These are phyloP conservation scores for Aspergillus thermomutatus DNA, from an alignment of 2,329 filamentous ascomycete genomes.

Conservation along the genomic window DNA sequence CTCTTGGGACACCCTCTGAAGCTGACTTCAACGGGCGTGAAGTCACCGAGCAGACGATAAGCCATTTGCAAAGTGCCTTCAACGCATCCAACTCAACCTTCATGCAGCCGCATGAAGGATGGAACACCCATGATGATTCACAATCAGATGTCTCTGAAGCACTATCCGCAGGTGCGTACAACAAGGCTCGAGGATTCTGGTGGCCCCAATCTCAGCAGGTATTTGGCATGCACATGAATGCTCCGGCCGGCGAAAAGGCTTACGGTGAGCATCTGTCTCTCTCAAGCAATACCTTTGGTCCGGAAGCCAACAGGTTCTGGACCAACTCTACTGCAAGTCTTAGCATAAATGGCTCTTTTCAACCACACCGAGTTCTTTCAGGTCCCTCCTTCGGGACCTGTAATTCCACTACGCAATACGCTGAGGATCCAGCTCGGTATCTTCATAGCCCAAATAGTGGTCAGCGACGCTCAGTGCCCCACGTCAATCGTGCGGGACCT, in stretches of 20 bases:
- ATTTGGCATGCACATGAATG: constrained; percentile 26
- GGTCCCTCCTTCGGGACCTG: constrained; percentile 27
- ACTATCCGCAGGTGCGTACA: constrained; percentile 41
- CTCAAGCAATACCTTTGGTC: constrained; percentile 17
- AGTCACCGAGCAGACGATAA: constrained; percentile 50
- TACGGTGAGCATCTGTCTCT: constrained; percentile 23
- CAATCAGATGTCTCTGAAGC: constrained; percentile 45
- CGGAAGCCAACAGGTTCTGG: constrained; percentile 33
- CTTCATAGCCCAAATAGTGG: constrained; percentile 22
- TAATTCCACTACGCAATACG: constrained; percentile 27
- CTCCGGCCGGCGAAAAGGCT: constrained; percentile 23
- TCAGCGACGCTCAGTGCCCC: constrained; percentile 29
- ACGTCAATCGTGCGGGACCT: constrained; percentile 28
- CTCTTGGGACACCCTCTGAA: constrained; percentile 53
- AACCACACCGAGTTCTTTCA: constrained; percentile 34
- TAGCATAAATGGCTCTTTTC: constrained; percentile 20
- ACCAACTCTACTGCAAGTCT: constrained; percentile 18
- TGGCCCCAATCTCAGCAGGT: constrained; percentile 19
- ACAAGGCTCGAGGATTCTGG: constrained; percentile 35
- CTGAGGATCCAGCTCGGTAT: constrained; percentile 30
- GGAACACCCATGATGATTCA: constrained; percentile 43
- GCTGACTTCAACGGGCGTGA: constrained; percentile 49
- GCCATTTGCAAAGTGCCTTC: constrained; percentile 50
- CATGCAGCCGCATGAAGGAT: constrained; percentile 40
- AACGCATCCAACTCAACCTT: constrained; percentile 48